Conservation (phyloP, 441 rosid species). For the Pelargonium myrrhifolium region DNA sequence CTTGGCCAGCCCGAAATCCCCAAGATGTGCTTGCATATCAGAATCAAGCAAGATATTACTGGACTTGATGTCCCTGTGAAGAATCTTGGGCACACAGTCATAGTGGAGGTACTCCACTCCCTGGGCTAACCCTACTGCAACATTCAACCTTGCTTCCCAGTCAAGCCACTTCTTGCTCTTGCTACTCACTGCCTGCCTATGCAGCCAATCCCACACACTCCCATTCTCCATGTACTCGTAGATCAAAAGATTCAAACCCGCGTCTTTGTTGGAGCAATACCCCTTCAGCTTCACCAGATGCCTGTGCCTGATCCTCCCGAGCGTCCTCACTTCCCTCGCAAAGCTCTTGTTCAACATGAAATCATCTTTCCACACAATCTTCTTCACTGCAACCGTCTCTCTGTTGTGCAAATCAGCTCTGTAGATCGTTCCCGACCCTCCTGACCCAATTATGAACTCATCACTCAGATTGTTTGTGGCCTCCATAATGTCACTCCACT, state of each 20-base stretch:
- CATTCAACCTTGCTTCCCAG: constrained; percentile 68
- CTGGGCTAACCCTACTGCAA: constrained; percentile 70
- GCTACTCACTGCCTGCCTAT: constrained; percentile 27
- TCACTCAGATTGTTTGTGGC: constrained; percentile 64
- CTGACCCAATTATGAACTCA: constrained; percentile 73
- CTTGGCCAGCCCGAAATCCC: constrained; percentile 83
- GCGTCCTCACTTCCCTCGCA: constrained; percentile 59
- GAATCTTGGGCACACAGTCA: constrained; percentile 67
- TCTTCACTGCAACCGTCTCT: constrained; percentile 63
- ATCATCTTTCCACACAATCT: constrained; percentile 59
- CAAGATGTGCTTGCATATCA: constrained; percentile 78
- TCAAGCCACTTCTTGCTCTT: constrained; percentile 45
- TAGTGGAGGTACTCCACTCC: constrained; percentile 86
- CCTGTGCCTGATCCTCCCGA: constrained; percentile 71
- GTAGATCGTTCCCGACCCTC: constrained; percentile 79
- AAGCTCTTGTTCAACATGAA: constrained; percentile 59
- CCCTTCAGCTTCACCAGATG: constrained; percentile 77
- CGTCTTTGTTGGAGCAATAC: constrained; percentile 49
- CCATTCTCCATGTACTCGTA: constrained; percentile 89
- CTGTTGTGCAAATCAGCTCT: constrained; percentile 51
- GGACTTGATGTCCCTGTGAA: constrained; percentile 80
- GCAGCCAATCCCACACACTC: constrained; percentile 85
- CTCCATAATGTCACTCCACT: constrained; percentile 68
- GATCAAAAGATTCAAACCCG: constrained; percentile 62
- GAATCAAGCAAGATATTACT: constrained; percentile 70